phyloP scores from a whole-genome alignment of 495 filamentous ascomycete genomes.

The Hypoxylon lenormandii region DNA sequence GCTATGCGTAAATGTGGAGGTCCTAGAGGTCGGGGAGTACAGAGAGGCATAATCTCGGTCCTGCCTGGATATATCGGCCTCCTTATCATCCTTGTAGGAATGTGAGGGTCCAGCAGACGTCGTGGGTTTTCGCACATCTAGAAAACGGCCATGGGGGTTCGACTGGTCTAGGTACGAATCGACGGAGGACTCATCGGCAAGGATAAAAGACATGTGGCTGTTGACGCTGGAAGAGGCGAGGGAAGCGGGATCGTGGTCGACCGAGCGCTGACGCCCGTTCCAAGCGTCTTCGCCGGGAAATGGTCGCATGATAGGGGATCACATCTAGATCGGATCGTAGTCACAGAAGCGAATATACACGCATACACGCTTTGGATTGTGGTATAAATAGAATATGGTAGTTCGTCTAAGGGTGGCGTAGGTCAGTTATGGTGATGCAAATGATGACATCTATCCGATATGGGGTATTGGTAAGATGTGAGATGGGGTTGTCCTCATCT shows the following conservation, averaged over 20 bases:
- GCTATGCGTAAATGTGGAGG: conserved; percentile 46
- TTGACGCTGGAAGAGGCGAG: conserved; percentile 38
- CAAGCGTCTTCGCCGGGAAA: conserved; percentile 55
- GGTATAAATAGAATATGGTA: conserved; percentile 16
- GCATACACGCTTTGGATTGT: conserved; percentile 1
- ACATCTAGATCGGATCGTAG: conserved; percentile 35
- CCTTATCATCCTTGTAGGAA: conserved; percentile 40
- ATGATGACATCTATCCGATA: conserved; percentile 25
- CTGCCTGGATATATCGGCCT: conserved; percentile 22
- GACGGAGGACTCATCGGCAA: conserved; percentile 66
- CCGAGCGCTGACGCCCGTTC: conserved; percentile 50
- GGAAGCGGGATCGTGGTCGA: conserved; percentile 48
- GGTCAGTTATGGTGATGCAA: neutral
- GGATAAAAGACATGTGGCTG: conserved; percentile 67
- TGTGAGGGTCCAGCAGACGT: conserved; percentile 25
- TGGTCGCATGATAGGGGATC: conserved; percentile 55
- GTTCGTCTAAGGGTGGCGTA: neutral
- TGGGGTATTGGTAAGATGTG: conserved; percentile 10
- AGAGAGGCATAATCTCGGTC: conserved; percentile 37
- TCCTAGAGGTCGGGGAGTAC: conserved; percentile 35
- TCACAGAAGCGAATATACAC: conserved; percentile 1
- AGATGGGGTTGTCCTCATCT: conserved; percentile 16
- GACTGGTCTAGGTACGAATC: conserved; percentile 56
- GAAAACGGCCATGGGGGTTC: conserved; percentile 46
- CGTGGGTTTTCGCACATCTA: conserved; percentile 52